Evolutionary conservation across 495 filamentous ascomycete species (phyloP).

Genomic region (Aspergillus campestris): DNA sequence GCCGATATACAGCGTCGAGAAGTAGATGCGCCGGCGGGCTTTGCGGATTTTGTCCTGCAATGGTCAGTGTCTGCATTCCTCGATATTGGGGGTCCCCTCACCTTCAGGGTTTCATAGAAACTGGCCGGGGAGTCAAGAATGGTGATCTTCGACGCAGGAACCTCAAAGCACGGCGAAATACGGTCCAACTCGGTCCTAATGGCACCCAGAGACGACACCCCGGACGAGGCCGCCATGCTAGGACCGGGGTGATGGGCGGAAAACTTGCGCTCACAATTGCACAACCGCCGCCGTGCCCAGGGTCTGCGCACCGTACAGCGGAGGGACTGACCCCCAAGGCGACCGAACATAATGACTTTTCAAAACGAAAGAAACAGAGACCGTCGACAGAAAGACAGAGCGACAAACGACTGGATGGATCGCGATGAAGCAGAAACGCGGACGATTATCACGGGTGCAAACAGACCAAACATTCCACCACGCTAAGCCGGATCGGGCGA

Average conservation of each 20-base stretch:
- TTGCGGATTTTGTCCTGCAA: slow-evolving; percentile 66
- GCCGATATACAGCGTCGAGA: slow-evolving; percentile 93
- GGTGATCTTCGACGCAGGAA: slow-evolving; percentile 69
- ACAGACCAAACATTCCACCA: slow-evolving; percentile 27
- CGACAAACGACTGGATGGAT: background rate
- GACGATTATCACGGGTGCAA: slow-evolving; percentile 18
- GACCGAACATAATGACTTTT: slow-evolving; percentile 28
- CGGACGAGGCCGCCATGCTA: slow-evolving; percentile 18
- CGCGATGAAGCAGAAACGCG: slow-evolving; percentile 6
- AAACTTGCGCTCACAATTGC: slow-evolving; percentile 28
- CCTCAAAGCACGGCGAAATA: slow-evolving; percentile 80
- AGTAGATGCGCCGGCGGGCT: slow-evolving; percentile 72
- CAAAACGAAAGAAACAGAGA: background rate
- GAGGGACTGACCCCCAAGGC: slow-evolving; percentile 31
- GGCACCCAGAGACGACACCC: slow-evolving; percentile 35
- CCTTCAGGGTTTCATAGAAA: slow-evolving; percentile 88
- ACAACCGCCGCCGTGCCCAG: slow-evolving; percentile 20
- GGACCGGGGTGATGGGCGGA: slow-evolving; percentile 24
- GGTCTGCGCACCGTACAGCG: slow-evolving; percentile 27
- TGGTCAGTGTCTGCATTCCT: slow-evolving; percentile 9
- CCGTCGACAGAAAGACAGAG: background rate
- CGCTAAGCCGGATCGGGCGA: slow-evolving; percentile 19
- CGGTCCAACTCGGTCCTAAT: slow-evolving; percentile 79
- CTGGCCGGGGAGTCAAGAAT: slow-evolving; percentile 70
- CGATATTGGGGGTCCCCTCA: slow-evolving; percentile 19